phyloP scores from a whole-genome alignment of 371 early-diverging fungal species.

The Mucor saturninus region DNA sequence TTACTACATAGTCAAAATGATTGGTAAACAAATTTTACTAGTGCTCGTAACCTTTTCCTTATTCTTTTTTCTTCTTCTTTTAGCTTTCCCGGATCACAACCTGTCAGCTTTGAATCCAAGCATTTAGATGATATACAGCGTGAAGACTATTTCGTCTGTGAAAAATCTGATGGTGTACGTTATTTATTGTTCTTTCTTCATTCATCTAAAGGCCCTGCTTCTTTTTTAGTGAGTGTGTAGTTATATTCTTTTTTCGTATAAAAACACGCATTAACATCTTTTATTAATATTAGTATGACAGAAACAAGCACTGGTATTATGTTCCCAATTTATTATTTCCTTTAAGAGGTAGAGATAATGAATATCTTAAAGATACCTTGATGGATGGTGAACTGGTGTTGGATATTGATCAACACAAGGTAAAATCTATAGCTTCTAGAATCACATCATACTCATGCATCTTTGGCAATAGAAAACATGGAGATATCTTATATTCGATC shows the following conservation, averaged over 20 bases:
- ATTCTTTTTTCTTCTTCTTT: background rate
- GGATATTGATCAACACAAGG: constrained; percentile 61
- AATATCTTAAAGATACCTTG: constrained; percentile 73
- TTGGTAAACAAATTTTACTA: constrained; percentile 31
- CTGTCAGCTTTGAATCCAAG: constrained; percentile 72
- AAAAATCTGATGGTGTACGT: constrained; percentile 90
- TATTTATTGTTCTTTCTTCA: constrained; percentile 69
- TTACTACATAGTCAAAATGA: constrained; percentile 43
- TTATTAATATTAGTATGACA: constrained; percentile 61
- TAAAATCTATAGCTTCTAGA: constrained; percentile 16
- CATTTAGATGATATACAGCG: constrained; percentile 71
- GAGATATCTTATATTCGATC: constrained; percentile 73
- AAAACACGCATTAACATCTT: background rate
- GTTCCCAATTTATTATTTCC: constrained; percentile 69
- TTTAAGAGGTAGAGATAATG: constrained; percentile 52
- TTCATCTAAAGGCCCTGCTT: constrained; percentile 61
- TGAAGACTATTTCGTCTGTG: constrained; percentile 89
- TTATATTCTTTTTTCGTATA: too few relatives aligned
- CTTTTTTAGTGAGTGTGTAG: constrained; percentile 60
- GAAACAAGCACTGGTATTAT: constrained; percentile 68
- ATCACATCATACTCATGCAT: too few relatives aligned
- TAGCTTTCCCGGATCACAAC: constrained; percentile 92
- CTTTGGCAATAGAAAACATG: constrained; percentile 47
- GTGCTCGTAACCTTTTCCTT: too few relatives aligned
- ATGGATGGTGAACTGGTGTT: constrained; percentile 81